Evolutionary conservation across 306 rosid genomes (phyloP).

Genomic region (Delonix regia): DNA sequence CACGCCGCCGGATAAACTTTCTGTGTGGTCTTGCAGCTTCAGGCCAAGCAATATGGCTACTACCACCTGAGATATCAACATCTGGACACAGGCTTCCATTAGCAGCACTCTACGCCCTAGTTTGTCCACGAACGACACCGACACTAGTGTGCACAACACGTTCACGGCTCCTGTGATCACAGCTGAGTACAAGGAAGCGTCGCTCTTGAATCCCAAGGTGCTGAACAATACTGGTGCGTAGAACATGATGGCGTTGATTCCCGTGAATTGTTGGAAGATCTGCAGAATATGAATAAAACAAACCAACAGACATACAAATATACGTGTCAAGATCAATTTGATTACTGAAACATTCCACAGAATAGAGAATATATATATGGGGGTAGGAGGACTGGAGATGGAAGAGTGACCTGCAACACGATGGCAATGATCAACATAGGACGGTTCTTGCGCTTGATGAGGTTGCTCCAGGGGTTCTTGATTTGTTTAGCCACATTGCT

Average conservation of each 20-base stretch:
- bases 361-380: no score
- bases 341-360: no score
- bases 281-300: background rate
- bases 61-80: slow-evolving; percentile 71
- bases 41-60: slow-evolving; percentile 64
- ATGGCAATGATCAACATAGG: slow-evolving; percentile 60
- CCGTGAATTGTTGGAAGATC: slow-evolving; percentile 74
- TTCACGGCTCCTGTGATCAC: slow-evolving; percentile 81
- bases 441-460: slow-evolving; percentile 51
- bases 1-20: slow-evolving; percentile 38
- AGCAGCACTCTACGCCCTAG: slow-evolving; percentile 64
- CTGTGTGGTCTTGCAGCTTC: slow-evolving; percentile 53
- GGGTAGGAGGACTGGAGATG: no score
- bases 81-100: slow-evolving; percentile 77
- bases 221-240: slow-evolving; percentile 78
- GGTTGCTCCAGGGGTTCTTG: slow-evolving; percentile 47
- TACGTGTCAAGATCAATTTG: no score
- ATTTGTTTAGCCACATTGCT: slow-evolving; percentile 50
- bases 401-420: slow-evolving; percentile 42
- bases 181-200: slow-evolving; percentile 78
- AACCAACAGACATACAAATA: no score
- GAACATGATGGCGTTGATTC: slow-evolving; percentile 95
- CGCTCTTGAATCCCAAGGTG: slow-evolving; percentile 69
- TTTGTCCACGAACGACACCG: slow-evolving; percentile 77
- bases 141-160: slow-evolving; percentile 65